Evolutionary conservation across 2,329 filamentous ascomycete genomes (phyloP).

Genomic region (Aureobasidium sp.): DNA sequence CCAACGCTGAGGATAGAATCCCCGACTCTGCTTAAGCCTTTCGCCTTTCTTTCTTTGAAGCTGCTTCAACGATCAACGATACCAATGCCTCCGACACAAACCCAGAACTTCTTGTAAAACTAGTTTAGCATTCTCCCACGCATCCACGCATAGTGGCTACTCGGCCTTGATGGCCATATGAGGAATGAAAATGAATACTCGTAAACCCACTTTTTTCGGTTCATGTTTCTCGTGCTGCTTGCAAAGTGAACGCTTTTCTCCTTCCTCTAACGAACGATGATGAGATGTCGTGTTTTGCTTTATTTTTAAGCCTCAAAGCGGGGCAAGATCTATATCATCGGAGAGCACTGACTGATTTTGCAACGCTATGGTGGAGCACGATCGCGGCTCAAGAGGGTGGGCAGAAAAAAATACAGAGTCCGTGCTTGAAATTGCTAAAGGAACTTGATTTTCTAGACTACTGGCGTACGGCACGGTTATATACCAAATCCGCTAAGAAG

Average conservation of each 20-base stretch:
- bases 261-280: not conserved
- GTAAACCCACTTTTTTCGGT: not conserved
- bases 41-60: not conserved
- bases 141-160: not conserved
- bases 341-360: not conserved
- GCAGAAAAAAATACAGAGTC: not conserved
- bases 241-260: not conserved
- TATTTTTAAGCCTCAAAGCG: not conserved
- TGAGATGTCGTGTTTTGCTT: not conserved
- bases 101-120: not conserved
- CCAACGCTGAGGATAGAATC: slow-evolving; percentile 27
- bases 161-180: not conserved
- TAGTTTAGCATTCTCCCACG: not conserved
- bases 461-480: too few relatives aligned
- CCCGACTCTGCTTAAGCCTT: slow-evolving; percentile 18
- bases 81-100: slow-evolving; percentile 1
- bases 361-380: not conserved
- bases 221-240: not conserved
- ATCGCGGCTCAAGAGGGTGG: not conserved
- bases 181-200: slow-evolving; percentile 3
- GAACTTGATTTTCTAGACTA: too few relatives aligned
- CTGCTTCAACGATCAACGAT: slow-evolving; percentile 8
- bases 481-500: too few relatives aligned
- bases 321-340: slow-evolving; percentile 3
- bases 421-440: not conserved